Conservation (phyloP, 2,329 filamentous ascomycete genomes). For the Aureobasidium lini region DNA sequence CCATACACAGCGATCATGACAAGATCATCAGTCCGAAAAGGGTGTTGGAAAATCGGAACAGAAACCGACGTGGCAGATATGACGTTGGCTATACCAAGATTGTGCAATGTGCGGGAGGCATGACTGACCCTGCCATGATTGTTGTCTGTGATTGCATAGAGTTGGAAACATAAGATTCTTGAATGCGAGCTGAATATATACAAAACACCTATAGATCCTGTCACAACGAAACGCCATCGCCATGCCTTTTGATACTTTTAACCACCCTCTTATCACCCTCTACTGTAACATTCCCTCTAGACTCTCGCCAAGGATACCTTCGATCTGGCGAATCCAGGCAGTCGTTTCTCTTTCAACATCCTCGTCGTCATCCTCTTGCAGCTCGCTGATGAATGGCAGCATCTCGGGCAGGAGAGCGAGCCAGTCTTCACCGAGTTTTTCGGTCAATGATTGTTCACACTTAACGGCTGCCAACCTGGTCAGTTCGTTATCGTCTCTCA, state of each 20-base stretch:
- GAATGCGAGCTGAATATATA: not conserved
- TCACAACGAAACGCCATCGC: constrained; percentile 5
- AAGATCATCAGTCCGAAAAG: no score
- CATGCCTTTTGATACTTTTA: constrained; percentile 1
- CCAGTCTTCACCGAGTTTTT: constrained; percentile 82
- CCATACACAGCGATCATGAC: no score
- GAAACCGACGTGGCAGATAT: no score
- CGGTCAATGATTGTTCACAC: constrained; percentile 62
- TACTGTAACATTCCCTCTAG: constrained; percentile 72
- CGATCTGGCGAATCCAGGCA: constrained; percentile 84
- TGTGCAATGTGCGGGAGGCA: no score
- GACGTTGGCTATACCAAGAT: no score
- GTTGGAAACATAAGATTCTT: not conserved
- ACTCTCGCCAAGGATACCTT: constrained; percentile 81
- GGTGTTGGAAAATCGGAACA: no score
- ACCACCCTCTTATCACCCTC: not conserved
- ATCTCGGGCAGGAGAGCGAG: constrained; percentile 85
- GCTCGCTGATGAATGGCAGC: constrained; percentile 89
- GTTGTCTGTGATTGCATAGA: not conserved
- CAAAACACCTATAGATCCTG: not conserved
- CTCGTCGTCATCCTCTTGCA: constrained; percentile 96
- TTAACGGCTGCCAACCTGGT: constrained; percentile 76
- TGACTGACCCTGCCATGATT: no score
- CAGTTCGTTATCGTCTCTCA: constrained; percentile 63
- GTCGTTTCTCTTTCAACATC: constrained; percentile 82